phyloP scores from a whole-genome alignment of 805 yeast species.

The Candida ulmi region DNA sequence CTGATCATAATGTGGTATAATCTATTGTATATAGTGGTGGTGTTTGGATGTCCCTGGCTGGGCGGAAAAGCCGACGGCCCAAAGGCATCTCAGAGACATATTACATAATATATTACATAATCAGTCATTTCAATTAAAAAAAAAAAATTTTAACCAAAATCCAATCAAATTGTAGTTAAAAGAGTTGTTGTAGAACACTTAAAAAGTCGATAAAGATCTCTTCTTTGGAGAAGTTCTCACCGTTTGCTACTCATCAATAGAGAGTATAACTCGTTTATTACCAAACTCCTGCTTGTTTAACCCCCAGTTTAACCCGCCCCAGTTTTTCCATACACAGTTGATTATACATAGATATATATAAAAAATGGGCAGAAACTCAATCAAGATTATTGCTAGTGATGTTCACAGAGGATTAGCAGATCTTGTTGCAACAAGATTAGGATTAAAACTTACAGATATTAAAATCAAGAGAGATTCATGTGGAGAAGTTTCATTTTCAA shows the following conservation, averaged over 20 bases:
- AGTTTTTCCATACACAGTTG: too few relatives aligned
- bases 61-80: too few relatives aligned
- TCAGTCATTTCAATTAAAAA: too few relatives aligned
- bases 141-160: too few relatives aligned
- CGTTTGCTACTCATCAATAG: not conserved
- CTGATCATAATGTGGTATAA: too few relatives aligned
- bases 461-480: slow-evolving; percentile 62
- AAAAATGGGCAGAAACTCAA: slow-evolving; percentile 65
- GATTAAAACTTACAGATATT: slow-evolving; percentile 55
- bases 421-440: slow-evolving; percentile 58
- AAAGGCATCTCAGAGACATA: too few relatives aligned
- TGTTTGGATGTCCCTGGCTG: too few relatives aligned
- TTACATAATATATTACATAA: not conserved
- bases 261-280: too few relatives aligned
- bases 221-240: not conserved
- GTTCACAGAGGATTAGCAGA: slow-evolving; percentile 65
- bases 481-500: slow-evolving; percentile 70
- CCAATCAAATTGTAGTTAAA: not conserved
- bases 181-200: not conserved
- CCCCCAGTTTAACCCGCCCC: too few relatives aligned
- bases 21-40: too few relatives aligned
- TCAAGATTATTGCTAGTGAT: slow-evolving; percentile 63
- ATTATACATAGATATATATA: not conserved
- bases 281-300: too few relatives aligned
- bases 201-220: not conserved